phyloP scores from a whole-genome alignment of 495 filamentous ascomycete species.

The Clavariopsis aquatica region DNA sequence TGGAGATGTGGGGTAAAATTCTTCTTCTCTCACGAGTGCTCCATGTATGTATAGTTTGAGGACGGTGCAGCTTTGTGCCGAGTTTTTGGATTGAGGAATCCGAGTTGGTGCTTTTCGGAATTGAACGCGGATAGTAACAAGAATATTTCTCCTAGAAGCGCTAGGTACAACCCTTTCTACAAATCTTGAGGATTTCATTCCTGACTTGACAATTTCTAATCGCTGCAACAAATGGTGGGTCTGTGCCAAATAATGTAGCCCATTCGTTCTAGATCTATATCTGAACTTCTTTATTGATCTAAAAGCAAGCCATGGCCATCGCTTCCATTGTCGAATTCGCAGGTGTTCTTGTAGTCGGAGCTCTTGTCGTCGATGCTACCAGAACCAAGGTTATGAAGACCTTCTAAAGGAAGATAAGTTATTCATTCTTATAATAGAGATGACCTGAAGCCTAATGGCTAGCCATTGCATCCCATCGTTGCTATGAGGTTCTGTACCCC shows the following conservation, averaged over 20 bases:
- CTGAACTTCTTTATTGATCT: conserved; percentile 33
- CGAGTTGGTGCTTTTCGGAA: no score
- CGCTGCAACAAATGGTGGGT: conserved; percentile 73
- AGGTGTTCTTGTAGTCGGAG: conserved; percentile 61
- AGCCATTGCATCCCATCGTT: conserved; percentile 30
- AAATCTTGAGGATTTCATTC: no score
- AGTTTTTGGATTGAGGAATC: no score
- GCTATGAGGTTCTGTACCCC: conserved; percentile 28
- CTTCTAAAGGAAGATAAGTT: conserved; percentile 54
- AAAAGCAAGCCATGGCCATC: conserved; percentile 37
- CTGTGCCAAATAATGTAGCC: conserved; percentile 66
- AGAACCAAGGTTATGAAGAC: conserved; percentile 46
- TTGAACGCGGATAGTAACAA: no score
- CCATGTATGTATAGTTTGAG: no score
- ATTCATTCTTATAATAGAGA: conserved; percentile 60
- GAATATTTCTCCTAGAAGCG: no score
- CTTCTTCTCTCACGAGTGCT: no score
- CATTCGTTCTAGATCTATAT: conserved; percentile 55
- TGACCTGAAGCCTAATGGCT: conserved; percentile 28
- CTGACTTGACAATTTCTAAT: no score
- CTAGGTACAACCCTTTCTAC: no score
- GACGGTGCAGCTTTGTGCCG: no score
- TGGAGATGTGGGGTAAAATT: no score
- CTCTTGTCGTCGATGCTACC: conserved; percentile 54
- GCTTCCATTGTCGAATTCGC: conserved; percentile 38